Evolutionary conservation across 352 stramenopile genomes (phyloP).

Genomic region (Aphanomyces cochlioides): DNA sequence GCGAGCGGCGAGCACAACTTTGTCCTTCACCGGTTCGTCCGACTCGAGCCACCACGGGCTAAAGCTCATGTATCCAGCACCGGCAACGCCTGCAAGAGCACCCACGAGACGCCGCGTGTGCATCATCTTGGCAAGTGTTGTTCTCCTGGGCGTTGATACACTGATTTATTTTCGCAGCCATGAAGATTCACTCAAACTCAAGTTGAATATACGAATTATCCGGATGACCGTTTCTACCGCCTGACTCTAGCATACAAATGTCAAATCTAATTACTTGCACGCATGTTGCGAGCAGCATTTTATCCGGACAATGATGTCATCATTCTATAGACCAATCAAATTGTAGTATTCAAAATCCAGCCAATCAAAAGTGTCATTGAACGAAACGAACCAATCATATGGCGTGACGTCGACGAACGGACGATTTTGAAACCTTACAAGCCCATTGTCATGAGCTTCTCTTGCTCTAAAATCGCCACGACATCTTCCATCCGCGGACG

Average conservation of each 20-base stretch:
- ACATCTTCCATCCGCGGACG: slow-evolving; percentile 15
- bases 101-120: slow-evolving; percentile 26
- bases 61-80: not conserved
- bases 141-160: not conserved
- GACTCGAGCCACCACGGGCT: not conserved
- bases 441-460: slow-evolving; percentile 25
- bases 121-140: slow-evolving; percentile 9
- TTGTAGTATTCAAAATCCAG: slow-evolving; percentile 7
- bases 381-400: too few species aligned
- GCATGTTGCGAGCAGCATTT: too few species aligned
- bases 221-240: not conserved
- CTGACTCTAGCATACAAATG: not conserved
- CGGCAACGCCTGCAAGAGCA: slow-evolving; percentile 14
- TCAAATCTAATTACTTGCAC: not conserved
- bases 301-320: too few species aligned
- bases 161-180: not conserved
- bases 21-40: not conserved
- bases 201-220: slow-evolving; percentile 13
- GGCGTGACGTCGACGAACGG: too few species aligned
- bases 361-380: slow-evolving; percentile 3
- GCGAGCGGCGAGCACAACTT: not conserved
- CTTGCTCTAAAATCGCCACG: slow-evolving; percentile 28
- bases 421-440: slow-evolving; percentile 1
- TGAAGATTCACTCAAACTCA: slow-evolving; percentile 7
- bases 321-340: not conserved